Conservation (phyloP, 2,329 filamentous ascomycete genomes). For the Immersiporthe knoxdaviesiana region DNA sequence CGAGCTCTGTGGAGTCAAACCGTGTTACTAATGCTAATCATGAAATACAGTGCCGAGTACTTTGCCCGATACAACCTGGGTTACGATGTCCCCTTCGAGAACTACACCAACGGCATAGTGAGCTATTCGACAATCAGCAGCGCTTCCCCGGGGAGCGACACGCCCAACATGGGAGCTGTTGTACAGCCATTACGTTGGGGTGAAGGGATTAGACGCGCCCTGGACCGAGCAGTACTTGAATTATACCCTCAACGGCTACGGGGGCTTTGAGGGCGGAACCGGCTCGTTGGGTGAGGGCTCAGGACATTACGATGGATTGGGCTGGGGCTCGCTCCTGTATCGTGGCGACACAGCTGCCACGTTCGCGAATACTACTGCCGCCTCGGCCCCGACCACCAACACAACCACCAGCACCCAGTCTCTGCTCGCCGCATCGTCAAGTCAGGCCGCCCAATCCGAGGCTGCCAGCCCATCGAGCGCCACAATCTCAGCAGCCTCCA, state of each 20-base stretch:
- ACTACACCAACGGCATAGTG: slow-evolving; percentile 33
- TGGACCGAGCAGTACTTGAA: slow-evolving; percentile 33
- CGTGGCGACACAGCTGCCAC: background rate
- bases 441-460: too few species aligned
- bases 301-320: slow-evolving; percentile 25
- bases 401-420: too few species aligned
- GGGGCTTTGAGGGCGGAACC: slow-evolving; percentile 28
- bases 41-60: slow-evolving; percentile 30
- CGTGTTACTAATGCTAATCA: background rate
- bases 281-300: slow-evolving; percentile 20
- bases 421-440: too few species aligned
- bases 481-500: background rate
- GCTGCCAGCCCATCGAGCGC: background rate
- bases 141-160: slow-evolving; percentile 29
- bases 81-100: slow-evolving; percentile 32
- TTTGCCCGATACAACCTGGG: slow-evolving; percentile 34
- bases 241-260: slow-evolving; percentile 23
- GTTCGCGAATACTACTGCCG: background rate
- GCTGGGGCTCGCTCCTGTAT: slow-evolving; percentile 30
- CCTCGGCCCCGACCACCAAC: background rate
- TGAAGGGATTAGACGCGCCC: slow-evolving; percentile 31
- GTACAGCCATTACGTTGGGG: slow-evolving; percentile 32
- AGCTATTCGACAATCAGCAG: slow-evolving; percentile 27
- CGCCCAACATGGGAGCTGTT: slow-evolving; percentile 33
- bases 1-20: background rate